Conservation (phyloP, 2,329 filamentous ascomycete species). For the Colletotrichum sp. region DNA sequence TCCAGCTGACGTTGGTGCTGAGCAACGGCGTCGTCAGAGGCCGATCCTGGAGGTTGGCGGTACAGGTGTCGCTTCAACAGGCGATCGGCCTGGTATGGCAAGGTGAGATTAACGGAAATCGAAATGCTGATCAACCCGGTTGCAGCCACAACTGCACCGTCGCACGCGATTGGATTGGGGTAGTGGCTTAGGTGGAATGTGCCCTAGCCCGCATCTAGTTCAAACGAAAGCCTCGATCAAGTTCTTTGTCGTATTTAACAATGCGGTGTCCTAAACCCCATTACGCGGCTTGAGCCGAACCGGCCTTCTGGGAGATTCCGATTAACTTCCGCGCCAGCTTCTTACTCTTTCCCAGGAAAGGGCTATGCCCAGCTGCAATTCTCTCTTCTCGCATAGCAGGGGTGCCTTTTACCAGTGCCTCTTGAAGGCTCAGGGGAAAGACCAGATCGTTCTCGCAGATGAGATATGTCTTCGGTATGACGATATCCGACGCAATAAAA, state of each 20-base stretch:
- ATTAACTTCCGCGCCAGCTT: background rate
- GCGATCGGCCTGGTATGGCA: background rate
- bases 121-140: background rate
- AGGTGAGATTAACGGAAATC: background rate
- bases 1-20: background rate
- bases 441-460: background rate
- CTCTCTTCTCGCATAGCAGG: background rate
- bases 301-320: background rate
- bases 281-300: background rate
- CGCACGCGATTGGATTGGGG: background rate
- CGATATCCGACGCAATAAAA: background rate
- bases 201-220: background rate
- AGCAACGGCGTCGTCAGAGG: background rate
- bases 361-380: background rate
- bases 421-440: background rate
- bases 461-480: background rate
- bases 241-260: background rate
- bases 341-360: background rate
- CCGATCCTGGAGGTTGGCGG: background rate
- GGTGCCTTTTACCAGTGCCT: background rate
- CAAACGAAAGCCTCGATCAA: background rate
- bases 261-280: background rate
- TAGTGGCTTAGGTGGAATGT: background rate
- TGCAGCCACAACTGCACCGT: background rate
- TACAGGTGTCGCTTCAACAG: background rate